A percentile compares a stretch with the other conserved stretches of the same genome.
phyloP scores from a whole-genome alignment of 345 rosid species.

The Conringia planisiliqua region DNA sequence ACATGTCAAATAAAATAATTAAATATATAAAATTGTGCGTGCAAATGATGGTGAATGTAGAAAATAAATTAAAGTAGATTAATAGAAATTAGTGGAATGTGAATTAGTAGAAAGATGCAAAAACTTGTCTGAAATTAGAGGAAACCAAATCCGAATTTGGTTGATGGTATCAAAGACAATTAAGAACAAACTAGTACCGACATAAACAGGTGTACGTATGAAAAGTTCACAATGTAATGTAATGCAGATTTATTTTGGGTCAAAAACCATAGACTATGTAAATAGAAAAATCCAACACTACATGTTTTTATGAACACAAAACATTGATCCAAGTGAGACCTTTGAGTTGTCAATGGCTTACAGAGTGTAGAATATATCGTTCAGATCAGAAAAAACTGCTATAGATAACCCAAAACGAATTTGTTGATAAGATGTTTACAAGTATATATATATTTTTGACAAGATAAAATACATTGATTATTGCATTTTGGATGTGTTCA shows the following conservation, averaged over 20 bases:
- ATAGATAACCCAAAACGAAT: neutral
- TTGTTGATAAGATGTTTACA: neutral
- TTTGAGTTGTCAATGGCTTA: neutral
- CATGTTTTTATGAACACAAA: neutral
- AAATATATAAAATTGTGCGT: too few relatives aligned
- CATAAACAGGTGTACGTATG: too few relatives aligned
- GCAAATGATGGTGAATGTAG: too few relatives aligned
- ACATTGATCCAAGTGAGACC: neutral
- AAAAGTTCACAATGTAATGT: too few relatives aligned
- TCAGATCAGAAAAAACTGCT: neutral
- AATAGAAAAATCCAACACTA: neutral
- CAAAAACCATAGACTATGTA: too few relatives aligned
- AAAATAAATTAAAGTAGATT: too few relatives aligned
- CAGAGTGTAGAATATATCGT: neutral
- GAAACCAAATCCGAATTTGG: neutral
- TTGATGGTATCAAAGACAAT: neutral
- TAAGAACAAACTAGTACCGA: neutral
- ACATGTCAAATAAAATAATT: too few relatives aligned
- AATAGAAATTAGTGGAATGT: too few relatives aligned
- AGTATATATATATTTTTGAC: neutral
- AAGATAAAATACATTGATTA: neutral
- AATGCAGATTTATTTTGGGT: too few relatives aligned
- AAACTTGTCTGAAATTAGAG: neutral
- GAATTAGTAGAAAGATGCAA: too few relatives aligned
- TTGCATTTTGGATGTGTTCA: neutral